Evolutionary conservation across 805 yeast species (phyloP), one percentile per base, ranked within the genome.

Genomic region (Yamadazyma sp.): DNA sequence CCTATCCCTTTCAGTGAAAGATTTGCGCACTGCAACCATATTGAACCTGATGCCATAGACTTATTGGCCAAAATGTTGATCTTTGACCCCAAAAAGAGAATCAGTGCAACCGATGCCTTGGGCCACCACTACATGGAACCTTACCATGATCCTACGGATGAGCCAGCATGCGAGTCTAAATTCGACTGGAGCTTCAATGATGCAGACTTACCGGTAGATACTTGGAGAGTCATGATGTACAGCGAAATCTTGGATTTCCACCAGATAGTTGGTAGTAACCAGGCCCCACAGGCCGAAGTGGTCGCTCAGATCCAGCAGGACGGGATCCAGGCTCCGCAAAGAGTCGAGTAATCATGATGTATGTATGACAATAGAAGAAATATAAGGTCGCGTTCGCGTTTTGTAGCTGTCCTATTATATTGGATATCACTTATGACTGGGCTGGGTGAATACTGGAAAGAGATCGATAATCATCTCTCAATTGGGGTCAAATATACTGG

Each of bases 191-290:
- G 93, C 54, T 91, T 91, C 63, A 91, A 93, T 60, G 98, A 95
- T 52, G 98, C 96, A 0, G 99, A 91, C 62, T 73, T 91, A 52
- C 97, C 98, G 3, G 93, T 93, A 12, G 98, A 93, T 55, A 88
- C 96, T 10, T 91, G 99, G 99, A 81, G 95, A 67, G 95, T 89
- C 13, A 91, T 93, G 98, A 91, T 93, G 96, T 93, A 93, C 66
- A 84, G 95, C 37, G 99, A 91, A 65, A 93, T 91, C 45, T 71
- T 93, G 49, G 97, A 91, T 60, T 91, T 89, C 76, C 98, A 91
- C 63, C 95, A 89, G 60, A 86, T 85, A 42, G 90, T 82, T 28
- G 84, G 71, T 18, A 57, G 50, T 20, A 56, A 42, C 17, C 58
- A 54, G 26, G 39, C 33, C 20, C 35, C 30, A 14, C 36, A 37